Conservation (phyloP, 78 protist species). For the Andalucia godoyi region DNA sequence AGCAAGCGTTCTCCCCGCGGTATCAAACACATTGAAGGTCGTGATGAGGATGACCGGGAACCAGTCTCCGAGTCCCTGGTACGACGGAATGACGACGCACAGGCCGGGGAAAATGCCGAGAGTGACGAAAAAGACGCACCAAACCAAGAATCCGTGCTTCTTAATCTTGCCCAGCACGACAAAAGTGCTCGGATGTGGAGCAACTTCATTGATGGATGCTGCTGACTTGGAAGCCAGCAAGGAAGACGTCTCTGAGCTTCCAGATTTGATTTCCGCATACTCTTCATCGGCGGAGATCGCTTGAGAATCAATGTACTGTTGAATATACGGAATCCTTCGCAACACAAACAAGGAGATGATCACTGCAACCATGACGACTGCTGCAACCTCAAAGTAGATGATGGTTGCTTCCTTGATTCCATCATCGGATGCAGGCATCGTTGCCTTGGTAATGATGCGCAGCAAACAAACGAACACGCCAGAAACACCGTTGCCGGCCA, state of each 20-base stretch:
- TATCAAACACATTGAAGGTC: conserved; percentile 29
- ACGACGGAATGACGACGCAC: background rate
- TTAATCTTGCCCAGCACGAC: background rate
- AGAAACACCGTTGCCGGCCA: conserved; percentile 30
- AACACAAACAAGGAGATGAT: conserved; percentile 8
- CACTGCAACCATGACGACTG: background rate
- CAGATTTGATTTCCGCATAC: background rate
- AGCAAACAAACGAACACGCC: background rate
- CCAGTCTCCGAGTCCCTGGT: background rate
- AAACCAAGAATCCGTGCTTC: conserved; percentile 13
- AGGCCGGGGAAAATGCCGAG: conserved; percentile 25
- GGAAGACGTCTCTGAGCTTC: background rate
- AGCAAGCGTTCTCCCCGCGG: conserved; percentile 8
- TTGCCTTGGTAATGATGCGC: background rate
- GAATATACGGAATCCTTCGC: conserved; percentile 1
- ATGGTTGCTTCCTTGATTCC: background rate
- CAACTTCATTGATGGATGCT: background rate
- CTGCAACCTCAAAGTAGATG: conserved; percentile 8
- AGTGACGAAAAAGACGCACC: conserved; percentile 20
- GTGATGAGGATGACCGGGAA: conserved; percentile 13
- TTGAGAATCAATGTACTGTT: background rate
- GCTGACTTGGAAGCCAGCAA: background rate
- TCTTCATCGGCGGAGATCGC: background rate
- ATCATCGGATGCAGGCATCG: background rate
- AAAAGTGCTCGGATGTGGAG: background rate